Evolutionary conservation across 345 rosid species (phyloP).

Genomic region (Ceriops tagal): DNA sequence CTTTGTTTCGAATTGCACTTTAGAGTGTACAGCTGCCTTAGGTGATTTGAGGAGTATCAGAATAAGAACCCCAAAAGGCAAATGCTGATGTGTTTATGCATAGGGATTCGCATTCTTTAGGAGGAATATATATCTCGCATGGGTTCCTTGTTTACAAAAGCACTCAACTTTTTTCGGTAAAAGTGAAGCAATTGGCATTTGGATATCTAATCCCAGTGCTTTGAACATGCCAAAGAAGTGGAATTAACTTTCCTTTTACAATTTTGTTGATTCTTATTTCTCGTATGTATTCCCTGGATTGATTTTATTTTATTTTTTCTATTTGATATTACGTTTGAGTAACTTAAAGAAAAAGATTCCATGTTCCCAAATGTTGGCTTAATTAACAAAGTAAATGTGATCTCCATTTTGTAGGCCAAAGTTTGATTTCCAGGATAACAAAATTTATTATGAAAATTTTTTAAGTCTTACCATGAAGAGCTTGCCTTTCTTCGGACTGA

Average conservation of each 20-base stretch:
- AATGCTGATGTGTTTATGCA: slow-evolving; percentile 5
- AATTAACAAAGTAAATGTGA: no score
- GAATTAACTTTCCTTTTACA: slow-evolving; percentile 24
- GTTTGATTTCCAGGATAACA: no score
- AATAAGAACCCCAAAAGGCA: slow-evolving; percentile 24
- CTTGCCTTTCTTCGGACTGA: no score
- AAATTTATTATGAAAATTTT: no score
- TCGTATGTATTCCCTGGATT: neutral
- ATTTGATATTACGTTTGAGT: no score
- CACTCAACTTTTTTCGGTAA: slow-evolving; percentile 21
- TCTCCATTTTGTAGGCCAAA: no score
- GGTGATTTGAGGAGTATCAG: slow-evolving; percentile 14
- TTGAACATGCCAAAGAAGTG: slow-evolving; percentile 12
- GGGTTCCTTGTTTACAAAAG: slow-evolving; percentile 27
- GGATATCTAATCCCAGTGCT: slow-evolving; percentile 20
- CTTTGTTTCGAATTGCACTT: neutral
- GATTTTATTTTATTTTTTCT: no score
- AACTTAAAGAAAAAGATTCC: no score
- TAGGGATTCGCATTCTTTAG: slow-evolving; percentile 11
- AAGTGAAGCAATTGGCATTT: slow-evolving; percentile 25
- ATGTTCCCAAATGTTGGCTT: no score
- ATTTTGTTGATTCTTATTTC: slow-evolving; percentile 19
- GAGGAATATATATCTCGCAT: slow-evolving; percentile 6
- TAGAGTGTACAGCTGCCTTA: neutral
- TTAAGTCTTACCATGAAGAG: no score